Percentiles rank a stretch among this genome's conserved stretches.
Evolutionary conservation across 2,329 filamentous ascomycete genomes (phyloP).

Genomic region (Exophiala mesophila): DNA sequence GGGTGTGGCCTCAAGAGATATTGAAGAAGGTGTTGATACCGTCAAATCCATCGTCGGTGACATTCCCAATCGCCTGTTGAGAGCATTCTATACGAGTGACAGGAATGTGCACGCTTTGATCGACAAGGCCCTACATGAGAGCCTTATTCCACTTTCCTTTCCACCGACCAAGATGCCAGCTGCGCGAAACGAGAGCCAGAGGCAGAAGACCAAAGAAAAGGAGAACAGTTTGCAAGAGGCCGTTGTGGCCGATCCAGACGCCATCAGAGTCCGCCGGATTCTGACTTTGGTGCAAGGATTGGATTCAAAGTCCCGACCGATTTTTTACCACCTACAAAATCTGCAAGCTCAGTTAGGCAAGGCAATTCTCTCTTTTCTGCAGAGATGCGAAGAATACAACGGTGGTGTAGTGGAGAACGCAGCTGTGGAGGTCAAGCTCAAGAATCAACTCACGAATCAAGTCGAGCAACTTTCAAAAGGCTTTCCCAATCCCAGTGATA

Average conservation of each 20-base stretch:
- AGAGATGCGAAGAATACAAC: conserved; percentile 84
- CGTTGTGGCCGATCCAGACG: conserved; percentile 43
- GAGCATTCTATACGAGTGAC: conserved; percentile 86
- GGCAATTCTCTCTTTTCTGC: conserved; percentile 70
- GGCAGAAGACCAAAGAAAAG: conserved; percentile 44
- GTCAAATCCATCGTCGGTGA: conserved; percentile 70
- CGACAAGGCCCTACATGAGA: conserved; percentile 80
- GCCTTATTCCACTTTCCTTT: conserved; percentile 81
- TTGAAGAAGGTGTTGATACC: conserved; percentile 73
- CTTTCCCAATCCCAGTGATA: conserved; percentile 69
- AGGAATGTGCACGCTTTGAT: conserved; percentile 77
- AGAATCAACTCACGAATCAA: conserved; percentile 65
- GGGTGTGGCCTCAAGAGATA: conserved; percentile 87
- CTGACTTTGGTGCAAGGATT: conserved; percentile 75
- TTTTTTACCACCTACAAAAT: conserved; percentile 80
- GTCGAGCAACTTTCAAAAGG: conserved; percentile 68
- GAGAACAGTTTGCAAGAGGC: conserved; percentile 35
- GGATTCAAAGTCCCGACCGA: conserved; percentile 71
- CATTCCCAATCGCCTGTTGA: conserved; percentile 79
- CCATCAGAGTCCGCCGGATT: conserved; percentile 76
- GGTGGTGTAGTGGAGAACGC: conserved; percentile 75
- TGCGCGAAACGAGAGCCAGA: conserved; percentile 42
- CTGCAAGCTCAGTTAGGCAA: conserved; percentile 71
- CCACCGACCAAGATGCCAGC: conserved; percentile 61
- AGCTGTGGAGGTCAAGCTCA: conserved; percentile 59